These are phyloP conservation scores for Acer negundo DNA, from an alignment of 345 rosid species.

Conservation along the genomic window DNA sequence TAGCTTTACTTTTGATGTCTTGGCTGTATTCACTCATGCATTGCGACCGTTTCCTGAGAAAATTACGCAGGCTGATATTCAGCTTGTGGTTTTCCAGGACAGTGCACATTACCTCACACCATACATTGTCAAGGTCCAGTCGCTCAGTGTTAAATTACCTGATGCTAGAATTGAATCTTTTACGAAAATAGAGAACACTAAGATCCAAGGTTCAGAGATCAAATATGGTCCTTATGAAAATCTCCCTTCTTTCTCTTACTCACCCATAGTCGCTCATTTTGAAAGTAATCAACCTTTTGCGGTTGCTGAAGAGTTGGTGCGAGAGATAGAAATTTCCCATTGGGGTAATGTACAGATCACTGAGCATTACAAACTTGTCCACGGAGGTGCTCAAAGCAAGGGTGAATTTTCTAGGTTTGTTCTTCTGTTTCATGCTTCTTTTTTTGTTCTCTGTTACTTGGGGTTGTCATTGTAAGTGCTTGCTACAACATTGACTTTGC, in stretches of 20 bases:
- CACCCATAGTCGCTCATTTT: constrained; percentile 79
- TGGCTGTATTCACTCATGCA: constrained; percentile 59
- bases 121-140: constrained; percentile 69
- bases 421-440: not conserved
- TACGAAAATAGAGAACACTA: constrained; percentile 68
- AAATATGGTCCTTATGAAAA: constrained; percentile 88
- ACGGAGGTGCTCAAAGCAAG: constrained; percentile 81
- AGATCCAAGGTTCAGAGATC: constrained; percentile 71
- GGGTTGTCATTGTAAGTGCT: not conserved
- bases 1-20: constrained; percentile 59
- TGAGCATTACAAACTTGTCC: constrained; percentile 74
- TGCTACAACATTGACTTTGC: constrained; percentile 9
- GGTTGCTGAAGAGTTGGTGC: constrained; percentile 70
- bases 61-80: constrained; percentile 82
- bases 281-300: constrained; percentile 84
- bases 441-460: not conserved
- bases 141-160: constrained; percentile 71
- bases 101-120: constrained; percentile 79
- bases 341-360: constrained; percentile 96
- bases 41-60: constrained; percentile 84
- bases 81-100: constrained; percentile 83
- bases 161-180: constrained; percentile 75
- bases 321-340: constrained; percentile 94
- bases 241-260: constrained; percentile 60
- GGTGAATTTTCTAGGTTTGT: constrained; percentile 92